Conservation (phyloP, 208 protist genomes). For the Leishmania tropica region DNA sequence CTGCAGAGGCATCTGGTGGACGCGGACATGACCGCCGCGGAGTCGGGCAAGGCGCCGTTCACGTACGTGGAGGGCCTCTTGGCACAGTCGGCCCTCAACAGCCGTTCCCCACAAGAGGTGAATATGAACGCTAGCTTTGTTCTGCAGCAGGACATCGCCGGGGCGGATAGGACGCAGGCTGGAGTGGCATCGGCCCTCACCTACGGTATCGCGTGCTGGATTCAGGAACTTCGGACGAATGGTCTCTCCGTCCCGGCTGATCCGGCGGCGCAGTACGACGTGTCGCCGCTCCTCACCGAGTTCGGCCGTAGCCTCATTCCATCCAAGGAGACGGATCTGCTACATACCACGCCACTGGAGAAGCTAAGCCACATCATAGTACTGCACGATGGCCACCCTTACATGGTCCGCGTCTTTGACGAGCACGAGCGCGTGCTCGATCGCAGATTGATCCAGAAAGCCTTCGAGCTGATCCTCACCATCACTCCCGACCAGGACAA, state of each 20-base stretch:
- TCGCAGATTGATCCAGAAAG: constrained; percentile 53
- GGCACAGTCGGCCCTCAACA: constrained; percentile 49
- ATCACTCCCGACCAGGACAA: constrained; percentile 85
- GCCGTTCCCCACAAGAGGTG: constrained; percentile 68
- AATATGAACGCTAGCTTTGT: constrained; percentile 76
- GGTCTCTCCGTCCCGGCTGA: constrained; percentile 42
- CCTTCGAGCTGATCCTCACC: constrained; percentile 77
- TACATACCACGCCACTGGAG: constrained; percentile 63
- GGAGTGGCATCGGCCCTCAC: constrained; percentile 67
- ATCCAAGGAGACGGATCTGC: constrained; percentile 52
- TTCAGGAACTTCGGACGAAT: constrained; percentile 37
- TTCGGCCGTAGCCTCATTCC: constrained; percentile 84
- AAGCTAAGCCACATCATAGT: constrained; percentile 81
- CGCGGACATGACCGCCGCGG: constrained; percentile 49
- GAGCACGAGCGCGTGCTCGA: constrained; percentile 48
- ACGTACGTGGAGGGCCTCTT: constrained; percentile 76
- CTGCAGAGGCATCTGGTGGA: constrained; percentile 78
- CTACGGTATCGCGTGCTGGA: constrained; percentile 65
- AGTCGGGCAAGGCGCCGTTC: constrained; percentile 49
- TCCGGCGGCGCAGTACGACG: constrained; percentile 43
- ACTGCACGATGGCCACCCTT: constrained; percentile 81
- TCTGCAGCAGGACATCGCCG: constrained; percentile 46
- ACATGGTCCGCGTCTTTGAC: constrained; percentile 75
- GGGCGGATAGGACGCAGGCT: constrained; percentile 56
- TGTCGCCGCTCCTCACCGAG: constrained; percentile 70